Evolutionary conservation across 305 asterid species (phyloP).

Genomic region (Rubia peregrina): DNA sequence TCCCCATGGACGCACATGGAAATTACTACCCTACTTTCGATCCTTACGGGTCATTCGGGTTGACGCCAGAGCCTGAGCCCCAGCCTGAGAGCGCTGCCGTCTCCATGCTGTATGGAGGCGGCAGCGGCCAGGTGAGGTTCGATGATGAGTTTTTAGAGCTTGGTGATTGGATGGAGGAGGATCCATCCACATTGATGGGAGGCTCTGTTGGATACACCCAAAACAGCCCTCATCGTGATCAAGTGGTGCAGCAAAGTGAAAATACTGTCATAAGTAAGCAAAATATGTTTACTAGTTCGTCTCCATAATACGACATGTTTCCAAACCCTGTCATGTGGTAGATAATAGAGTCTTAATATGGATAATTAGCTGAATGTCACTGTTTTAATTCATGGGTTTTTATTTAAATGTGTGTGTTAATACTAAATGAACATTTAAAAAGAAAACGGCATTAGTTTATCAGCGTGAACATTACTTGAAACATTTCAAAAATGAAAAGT

Average conservation of each 20-base stretch:
- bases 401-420: no score
- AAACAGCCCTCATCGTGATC: constrained; percentile 14
- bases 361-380: no score
- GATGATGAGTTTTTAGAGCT: constrained; percentile 43
- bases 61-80: neutral
- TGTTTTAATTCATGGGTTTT: no score
- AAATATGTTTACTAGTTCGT: neutral
- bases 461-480: no score
- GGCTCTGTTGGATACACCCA: constrained; percentile 26
- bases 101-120: neutral
- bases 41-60: neutral
- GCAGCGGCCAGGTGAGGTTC: neutral
- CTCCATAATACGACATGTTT: neutral
- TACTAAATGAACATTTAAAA: no score
- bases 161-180: constrained; percentile 49
- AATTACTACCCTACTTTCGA: neutral
- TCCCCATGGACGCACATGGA: neutral
- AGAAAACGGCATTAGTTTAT: no score
- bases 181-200: constrained; percentile 21
- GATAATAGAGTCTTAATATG: no score
- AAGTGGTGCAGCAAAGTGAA: constrained; percentile 21
- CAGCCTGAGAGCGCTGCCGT: neutral
- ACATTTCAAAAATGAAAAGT: no score
- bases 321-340: no score
- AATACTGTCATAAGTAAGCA: constrained; percentile 37